These are phyloP conservation scores for Forsythia viridissima DNA, from an alignment of 257 asterid genomes.

Conservation along the genomic window DNA sequence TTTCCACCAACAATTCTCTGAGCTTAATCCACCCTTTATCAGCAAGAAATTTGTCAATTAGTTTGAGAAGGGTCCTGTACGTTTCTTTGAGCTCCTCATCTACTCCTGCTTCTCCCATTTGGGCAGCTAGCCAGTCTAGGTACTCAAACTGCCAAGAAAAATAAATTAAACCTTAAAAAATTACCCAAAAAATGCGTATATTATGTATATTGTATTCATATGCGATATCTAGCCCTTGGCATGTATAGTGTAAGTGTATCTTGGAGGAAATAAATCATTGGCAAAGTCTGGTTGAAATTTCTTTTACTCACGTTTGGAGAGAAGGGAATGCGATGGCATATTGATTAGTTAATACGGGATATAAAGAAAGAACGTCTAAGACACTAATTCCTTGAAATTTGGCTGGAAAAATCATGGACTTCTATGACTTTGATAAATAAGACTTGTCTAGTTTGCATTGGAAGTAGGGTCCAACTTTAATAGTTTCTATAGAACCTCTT, in stretches of 20 bases:
- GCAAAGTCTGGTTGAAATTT: no score
- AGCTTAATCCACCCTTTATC: constrained; percentile 5
- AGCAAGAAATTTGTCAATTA: constrained; percentile 7
- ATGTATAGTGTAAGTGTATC: no score
- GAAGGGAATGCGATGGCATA: no score
- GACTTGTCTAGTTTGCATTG: no score
- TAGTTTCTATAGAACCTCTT: neutral
- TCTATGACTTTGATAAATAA: neutral
- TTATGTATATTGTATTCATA: no score
- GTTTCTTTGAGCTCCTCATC: constrained; percentile 20
- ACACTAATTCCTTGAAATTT: no score
- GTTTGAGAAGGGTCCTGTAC: constrained; percentile 15
- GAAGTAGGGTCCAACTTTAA: neutral
- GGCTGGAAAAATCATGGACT: neutral
- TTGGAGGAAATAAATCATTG: no score
- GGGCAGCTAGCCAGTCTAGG: constrained; percentile 55
- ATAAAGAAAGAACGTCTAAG: neutral
- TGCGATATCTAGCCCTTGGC: no score
- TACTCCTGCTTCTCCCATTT: constrained; percentile 44
- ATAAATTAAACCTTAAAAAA: neutral
- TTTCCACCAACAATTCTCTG: neutral
- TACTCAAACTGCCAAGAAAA: constrained; percentile 44
- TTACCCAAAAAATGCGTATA: neutral
- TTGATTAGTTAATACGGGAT: no score
- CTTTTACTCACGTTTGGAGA: no score